These are phyloP conservation scores for Crucibulum laeve DNA, from an alignment of 768 basidiomycete genomes.

Conservation along the genomic window DNA sequence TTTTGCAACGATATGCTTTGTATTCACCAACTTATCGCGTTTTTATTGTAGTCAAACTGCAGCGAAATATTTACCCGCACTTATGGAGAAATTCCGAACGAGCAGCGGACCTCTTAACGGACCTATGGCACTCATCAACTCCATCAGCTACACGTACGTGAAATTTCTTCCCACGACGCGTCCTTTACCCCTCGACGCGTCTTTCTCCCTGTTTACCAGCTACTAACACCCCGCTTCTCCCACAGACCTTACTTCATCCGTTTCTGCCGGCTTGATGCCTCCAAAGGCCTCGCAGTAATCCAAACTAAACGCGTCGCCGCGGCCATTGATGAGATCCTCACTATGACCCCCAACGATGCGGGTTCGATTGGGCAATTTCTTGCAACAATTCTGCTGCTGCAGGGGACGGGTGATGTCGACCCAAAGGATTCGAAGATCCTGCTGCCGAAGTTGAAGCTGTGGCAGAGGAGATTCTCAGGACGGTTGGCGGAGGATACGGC, in stretches of 20 bases:
- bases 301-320: slow-evolving; percentile 31
- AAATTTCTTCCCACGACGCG: background rate
- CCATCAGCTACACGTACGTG: slow-evolving; percentile 28
- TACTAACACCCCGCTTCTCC: background rate
- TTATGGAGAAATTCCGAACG: slow-evolving; percentile 24
- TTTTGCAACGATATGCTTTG: background rate
- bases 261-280: slow-evolving; percentile 24
- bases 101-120: slow-evolving; percentile 16
- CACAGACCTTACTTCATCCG: slow-evolving; percentile 37
- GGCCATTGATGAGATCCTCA: slow-evolving; percentile 11
- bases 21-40: background rate
- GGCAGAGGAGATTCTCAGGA: slow-evolving; percentile 22
- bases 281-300: slow-evolving; percentile 25
- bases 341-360: slow-evolving; percentile 19
- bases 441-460: slow-evolving; percentile 25
- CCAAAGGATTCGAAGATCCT: slow-evolving; percentile 25
- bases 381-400: slow-evolving; percentile 32
- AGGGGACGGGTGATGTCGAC: slow-evolving; percentile 26
- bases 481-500: slow-evolving; percentile 25
- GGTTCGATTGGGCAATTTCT: slow-evolving; percentile 34
- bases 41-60: slow-evolving; percentile 23
- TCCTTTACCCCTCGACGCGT: background rate
- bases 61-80: slow-evolving; percentile 30
- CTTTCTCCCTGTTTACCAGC: background rate
- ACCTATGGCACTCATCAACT: slow-evolving; percentile 25